Evolutionary conservation across 2,329 filamentous ascomycete genomes (phyloP), one percentile per base, ranked within the genome.

Genomic region (Aspergillus bombycis): DNA sequence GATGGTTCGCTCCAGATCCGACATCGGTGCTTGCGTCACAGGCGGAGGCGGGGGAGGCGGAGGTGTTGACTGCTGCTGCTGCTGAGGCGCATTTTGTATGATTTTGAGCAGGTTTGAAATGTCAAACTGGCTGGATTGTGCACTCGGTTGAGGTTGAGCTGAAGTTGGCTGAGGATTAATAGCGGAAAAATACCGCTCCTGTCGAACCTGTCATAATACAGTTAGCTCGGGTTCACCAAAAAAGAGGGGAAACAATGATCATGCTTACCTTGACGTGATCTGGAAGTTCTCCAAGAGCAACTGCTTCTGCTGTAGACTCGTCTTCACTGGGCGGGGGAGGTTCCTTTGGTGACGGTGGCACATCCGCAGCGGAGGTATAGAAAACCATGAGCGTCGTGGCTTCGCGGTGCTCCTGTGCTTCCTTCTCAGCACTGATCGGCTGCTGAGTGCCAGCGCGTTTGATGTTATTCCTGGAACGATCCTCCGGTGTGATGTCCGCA

Each of bases 321-420:
- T 80, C 78, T 6, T 73, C 72, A 43, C 74, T 73, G 14, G 74
- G 69, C 23, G 75, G 69, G 30, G 79, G 77, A 16, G 81, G 81
- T 59, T 84, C 82, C 64, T 81, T 83, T 8, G 82, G 81, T 4
- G 81, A 79, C 6, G 76, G 67, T 7, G 82, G 82, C 54, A 83
- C 75, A 65, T 84, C 82, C 5, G 76, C 76, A 54, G 76, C 73
- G 32, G 78, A 80, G 1, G 80, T 76, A 66, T 83, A 82, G 64
- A 82, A 79, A 1, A 80, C 80, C 78, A 83, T 83, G 43, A 84
- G 74, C 4, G 81, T 82, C 26, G 73, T 82, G 52, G 76, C 71
- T 68, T 84, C 82, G 36, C 81, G 77, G 57, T 80, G 78, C 26
- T 83, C 78, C 65, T 84, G 82, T 1, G 77, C 78, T 32, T 74